Evolutionary conservation across 2,329 filamentous ascomycete genomes (phyloP).

Genomic region (Stagonosporopsis cucurbitacearum): DNA sequence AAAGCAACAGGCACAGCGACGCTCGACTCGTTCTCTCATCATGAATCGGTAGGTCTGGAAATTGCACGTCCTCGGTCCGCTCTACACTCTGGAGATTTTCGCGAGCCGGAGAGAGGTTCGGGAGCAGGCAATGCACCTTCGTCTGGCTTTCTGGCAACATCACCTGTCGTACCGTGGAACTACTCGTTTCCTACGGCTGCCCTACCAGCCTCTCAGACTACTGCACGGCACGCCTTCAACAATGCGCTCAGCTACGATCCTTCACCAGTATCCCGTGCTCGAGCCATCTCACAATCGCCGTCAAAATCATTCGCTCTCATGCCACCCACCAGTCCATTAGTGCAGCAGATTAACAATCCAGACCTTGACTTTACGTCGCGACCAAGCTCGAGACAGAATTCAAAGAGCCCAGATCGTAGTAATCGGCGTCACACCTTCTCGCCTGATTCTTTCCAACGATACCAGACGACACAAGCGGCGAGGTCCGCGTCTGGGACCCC

Average conservation of each 20-base stretch:
- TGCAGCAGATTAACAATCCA: slow-evolving; percentile 85
- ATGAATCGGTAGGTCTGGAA: slow-evolving; percentile 52
- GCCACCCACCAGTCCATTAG: slow-evolving; percentile 88
- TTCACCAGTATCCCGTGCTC: slow-evolving; percentile 48
- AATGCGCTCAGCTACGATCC: slow-evolving; percentile 25
- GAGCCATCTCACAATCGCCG: slow-evolving; percentile 64
- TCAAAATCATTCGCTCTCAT: slow-evolving; percentile 82
- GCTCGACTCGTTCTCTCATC: slow-evolving; percentile 36
- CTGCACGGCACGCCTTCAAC: slow-evolving; percentile 27
- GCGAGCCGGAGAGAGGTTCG: slow-evolving; percentile 53
- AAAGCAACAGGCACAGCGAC: slow-evolving; percentile 41
- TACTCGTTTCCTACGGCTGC: slow-evolving; percentile 52
- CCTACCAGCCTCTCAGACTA: slow-evolving; percentile 26
- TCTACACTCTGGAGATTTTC: slow-evolving; percentile 68
- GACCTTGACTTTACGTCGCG: slow-evolving; percentile 69
- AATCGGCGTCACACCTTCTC: slow-evolving; percentile 76
- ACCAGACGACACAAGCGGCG: slow-evolving; percentile 52
- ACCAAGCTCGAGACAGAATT: slow-evolving; percentile 45
- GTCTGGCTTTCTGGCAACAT: slow-evolving; percentile 50
- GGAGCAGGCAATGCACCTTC: slow-evolving; percentile 24
- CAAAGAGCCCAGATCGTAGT: slow-evolving; percentile 55
- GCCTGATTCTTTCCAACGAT: slow-evolving; percentile 62
- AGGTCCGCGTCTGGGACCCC: slow-evolving; percentile 41
- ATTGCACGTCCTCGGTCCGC: slow-evolving; percentile 85
- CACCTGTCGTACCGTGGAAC: slow-evolving; percentile 66